Base-by-base conservation (phyloP, 225 moss, liverwort and hornwort species). In the Polytrichum formosum region DNA sequence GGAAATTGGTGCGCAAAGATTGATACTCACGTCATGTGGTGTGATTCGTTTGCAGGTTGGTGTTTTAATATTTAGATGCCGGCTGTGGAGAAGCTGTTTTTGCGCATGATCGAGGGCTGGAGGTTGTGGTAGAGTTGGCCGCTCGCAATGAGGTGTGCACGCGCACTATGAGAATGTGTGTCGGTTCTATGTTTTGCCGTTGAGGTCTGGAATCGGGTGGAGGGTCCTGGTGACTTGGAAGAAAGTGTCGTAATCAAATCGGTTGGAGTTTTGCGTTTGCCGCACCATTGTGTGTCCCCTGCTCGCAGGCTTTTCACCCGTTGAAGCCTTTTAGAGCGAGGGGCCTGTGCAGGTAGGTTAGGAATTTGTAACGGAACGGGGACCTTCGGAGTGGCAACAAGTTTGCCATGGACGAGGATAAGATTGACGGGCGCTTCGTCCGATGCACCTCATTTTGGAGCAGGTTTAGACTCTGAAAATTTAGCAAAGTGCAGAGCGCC, bases 141-240 rank as follows among this genome's bases (percentile, higher is more conserved):
- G 67, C 75, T 73, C 77, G 86, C 86, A 83, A 86, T 86, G 86
- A 86, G 86, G 86, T 86, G 63, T 59, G 76, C 74, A 64, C 70
- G 64, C 77, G 77, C 70, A 70, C 72, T 76, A 18, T 31, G 7
- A 13, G 31, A 26, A 28, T 78, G 46, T 19, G 53, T 54, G 72
- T 75, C 23, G 65, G 5, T 68, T 54, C 30, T 0, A n/a, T 61
- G 56, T 56, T 37, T 56, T 72, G 72, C 66, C 70, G 22, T 6
- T 27, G 21, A 56, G 58, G 73, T 55, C 74, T 64, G 63, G 75
- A 35, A 67, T 65, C 61, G 21, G 66, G 28, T 69, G 59, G 65
- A 27, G 75, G 79, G 77, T 74, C 72, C 53, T 70, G 67, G 72
- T 79, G 70, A 65, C 65, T 5, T 60, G 29, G 53, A n/a, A 37